Conservation (phyloP, 768 basidiomycete species). For the Boletales sp. region DNA sequence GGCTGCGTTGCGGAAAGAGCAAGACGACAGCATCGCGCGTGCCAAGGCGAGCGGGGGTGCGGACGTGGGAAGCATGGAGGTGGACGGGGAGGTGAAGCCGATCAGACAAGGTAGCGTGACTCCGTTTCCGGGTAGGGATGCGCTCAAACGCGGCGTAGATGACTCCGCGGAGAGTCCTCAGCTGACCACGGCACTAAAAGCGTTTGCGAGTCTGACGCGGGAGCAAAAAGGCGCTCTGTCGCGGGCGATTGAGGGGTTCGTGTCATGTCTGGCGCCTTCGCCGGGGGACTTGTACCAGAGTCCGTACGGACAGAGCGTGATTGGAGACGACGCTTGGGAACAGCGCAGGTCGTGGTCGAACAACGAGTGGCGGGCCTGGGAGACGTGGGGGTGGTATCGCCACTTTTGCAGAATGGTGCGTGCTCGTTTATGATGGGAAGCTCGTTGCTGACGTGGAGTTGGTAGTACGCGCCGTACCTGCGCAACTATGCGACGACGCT, state of each 20-base stretch:
- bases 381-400: constrained; percentile 88
- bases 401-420: constrained; percentile 82
- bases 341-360: constrained; percentile 65
- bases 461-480: constrained; percentile 76
- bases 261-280: constrained; percentile 53
- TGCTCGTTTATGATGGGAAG: constrained; percentile 7
- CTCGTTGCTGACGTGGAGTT: not conserved
- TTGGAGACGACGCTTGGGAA: constrained; percentile 67
- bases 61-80: constrained; percentile 52
- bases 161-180: constrained; percentile 62
- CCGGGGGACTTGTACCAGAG: constrained; percentile 44
- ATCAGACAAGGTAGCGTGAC: constrained; percentile 35
- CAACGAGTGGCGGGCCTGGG: constrained; percentile 81
- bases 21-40: constrained; percentile 78
- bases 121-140: not conserved
- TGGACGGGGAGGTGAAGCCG: constrained; percentile 71
- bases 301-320: constrained; percentile 49
- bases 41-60: constrained; percentile 60
- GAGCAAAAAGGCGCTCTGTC: constrained; percentile 77
- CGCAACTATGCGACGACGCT: constrained; percentile 72
- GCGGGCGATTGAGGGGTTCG: constrained; percentile 73
- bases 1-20: constrained; percentile 74
- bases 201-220: constrained; percentile 65
- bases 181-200: constrained; percentile 69
- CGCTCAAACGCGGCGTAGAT: constrained; percentile 27